Evolutionary conservation across 768 basidiomycete genomes (phyloP).

Genomic region (Collybiopsis confluens): DNA sequence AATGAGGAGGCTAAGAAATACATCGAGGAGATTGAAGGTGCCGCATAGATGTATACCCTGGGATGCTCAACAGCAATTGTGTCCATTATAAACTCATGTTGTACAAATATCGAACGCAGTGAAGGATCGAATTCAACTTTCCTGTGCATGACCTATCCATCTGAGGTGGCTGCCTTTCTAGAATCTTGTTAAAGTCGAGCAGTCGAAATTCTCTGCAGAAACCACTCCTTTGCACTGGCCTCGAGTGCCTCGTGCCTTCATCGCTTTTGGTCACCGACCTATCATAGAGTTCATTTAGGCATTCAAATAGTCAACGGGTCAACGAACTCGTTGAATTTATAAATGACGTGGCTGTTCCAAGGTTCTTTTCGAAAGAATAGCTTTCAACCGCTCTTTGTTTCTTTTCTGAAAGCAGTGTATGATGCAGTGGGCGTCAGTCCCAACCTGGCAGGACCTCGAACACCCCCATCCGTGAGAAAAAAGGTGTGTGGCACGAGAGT

Average conservation of each 20-base stretch:
- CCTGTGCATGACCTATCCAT: no score
- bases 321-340: no score
- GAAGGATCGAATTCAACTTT: no score
- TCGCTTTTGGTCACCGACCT: no score
- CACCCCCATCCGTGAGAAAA: background rate
- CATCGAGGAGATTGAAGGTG: constrained; percentile 59
- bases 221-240: no score
- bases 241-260: no score
- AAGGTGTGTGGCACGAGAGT: background rate
- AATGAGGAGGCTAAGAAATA: constrained; percentile 52
- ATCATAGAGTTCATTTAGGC: no score
- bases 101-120: no score
- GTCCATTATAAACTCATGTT: background rate
- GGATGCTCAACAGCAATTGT: background rate
- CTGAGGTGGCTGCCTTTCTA: no score
- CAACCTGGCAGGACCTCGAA: background rate
- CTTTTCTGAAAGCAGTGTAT: background rate
- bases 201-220: background rate
- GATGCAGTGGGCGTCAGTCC: background rate
- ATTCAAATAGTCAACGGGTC: no score
- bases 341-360: background rate
- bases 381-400: no score
- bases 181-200: background rate
- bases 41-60: constrained; percentile 16
- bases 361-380: background rate